phyloP scores from a whole-genome alignment of 83 land plant genomes.

The Picea abies region DNA sequence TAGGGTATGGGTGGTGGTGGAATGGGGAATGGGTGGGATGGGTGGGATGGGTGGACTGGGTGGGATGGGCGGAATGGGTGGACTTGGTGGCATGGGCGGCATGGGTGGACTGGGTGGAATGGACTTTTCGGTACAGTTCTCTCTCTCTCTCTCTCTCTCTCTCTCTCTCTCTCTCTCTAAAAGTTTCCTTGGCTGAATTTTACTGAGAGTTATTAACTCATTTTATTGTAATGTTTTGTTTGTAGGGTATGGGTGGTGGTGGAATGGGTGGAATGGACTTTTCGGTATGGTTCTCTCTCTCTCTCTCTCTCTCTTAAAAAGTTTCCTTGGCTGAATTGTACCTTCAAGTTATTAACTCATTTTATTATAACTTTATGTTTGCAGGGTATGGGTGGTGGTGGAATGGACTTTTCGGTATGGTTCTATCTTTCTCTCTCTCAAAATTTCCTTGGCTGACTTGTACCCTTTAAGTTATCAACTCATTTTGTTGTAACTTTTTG shows the following conservation, averaged over 20 bases:
- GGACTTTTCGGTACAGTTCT: conserved; percentile 70
- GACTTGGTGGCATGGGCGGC: conserved; percentile 55
- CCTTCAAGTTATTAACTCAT: neutral
- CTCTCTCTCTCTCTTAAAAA: too few relatives aligned
- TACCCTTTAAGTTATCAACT: neutral
- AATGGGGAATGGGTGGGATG: conserved; percentile 57
- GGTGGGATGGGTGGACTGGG: conserved; percentile 61
- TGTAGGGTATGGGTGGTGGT: conserved; percentile 14
- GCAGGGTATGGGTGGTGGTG: conserved; percentile 21
- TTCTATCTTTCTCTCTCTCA: neutral
- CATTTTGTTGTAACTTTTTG: neutral
- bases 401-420: conserved; percentile 64
- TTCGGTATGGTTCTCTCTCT: conserved; percentile 41
- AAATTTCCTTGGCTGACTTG: neutral
- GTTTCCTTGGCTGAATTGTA: neutral
- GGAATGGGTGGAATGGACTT: conserved; percentile 69
- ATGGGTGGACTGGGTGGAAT: conserved; percentile 53
- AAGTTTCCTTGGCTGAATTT: neutral
- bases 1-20: conserved; percentile 24
- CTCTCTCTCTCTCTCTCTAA: neutral
- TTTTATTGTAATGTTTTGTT: neutral
- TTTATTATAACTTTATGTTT: neutral
- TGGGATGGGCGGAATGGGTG: conserved; percentile 53
- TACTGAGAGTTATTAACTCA: neutral
- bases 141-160: neutral